These are phyloP conservation scores for Panaeolus cyanescens DNA, from an alignment of 768 basidiomycete species.

Conservation along the genomic window DNA sequence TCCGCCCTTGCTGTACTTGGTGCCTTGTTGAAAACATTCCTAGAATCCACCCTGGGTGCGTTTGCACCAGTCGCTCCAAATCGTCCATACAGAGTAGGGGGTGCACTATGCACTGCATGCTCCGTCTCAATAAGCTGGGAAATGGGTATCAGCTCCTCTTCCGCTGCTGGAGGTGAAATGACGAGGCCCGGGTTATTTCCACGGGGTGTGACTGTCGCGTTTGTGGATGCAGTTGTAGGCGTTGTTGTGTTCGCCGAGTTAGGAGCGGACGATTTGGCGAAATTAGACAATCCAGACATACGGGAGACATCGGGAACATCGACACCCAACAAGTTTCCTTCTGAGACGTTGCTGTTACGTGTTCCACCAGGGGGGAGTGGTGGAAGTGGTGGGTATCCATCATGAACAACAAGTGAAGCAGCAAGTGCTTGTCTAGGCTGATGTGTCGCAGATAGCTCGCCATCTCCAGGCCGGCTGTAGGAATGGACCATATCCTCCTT, in stretches of 20 bases:
- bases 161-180: neutral
- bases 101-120: conserved; percentile 45
- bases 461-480: conserved; percentile 62
- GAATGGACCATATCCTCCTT: conserved; percentile 73
- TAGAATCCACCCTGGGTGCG: conserved; percentile 32
- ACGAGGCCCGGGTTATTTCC: neutral
- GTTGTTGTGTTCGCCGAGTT: neutral
- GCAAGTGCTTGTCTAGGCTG: conserved; percentile 46
- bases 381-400: conserved; percentile 34
- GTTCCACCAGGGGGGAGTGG: conserved; percentile 19
- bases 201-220: neutral
- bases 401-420: conserved; percentile 25
- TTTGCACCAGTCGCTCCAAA: conserved; percentile 20
- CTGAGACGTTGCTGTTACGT: conserved; percentile 15
- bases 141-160: conserved; percentile 31
- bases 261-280: neutral
- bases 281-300: conserved; percentile 3
- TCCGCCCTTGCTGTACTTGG: conserved; percentile 16
- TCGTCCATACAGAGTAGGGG: conserved; percentile 41
- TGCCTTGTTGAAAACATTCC: conserved; percentile 36
- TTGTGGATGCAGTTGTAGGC: conserved; percentile 1
- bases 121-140: conserved; percentile 32
- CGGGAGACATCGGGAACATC: conserved; percentile 20
- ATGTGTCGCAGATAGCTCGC: conserved; percentile 45
- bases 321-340: conserved; percentile 30